Base-by-base conservation (phyloP, 202 grass and related monocot species). In the Digitaria exilis region DNA sequence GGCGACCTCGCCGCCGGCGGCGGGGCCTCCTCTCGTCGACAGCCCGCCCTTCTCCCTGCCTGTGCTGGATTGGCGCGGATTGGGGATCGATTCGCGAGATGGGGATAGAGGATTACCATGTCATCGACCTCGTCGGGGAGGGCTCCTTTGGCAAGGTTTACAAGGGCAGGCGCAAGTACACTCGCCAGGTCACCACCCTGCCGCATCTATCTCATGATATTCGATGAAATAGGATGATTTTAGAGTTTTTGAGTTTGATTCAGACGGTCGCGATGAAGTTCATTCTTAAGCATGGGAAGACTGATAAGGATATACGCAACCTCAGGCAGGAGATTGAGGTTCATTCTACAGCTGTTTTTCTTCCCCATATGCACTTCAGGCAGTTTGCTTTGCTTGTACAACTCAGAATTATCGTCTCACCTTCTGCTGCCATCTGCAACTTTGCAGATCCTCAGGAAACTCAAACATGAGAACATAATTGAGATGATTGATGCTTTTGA, bases 401-500 rank as follows among this genome's bases (percentile, higher is more conserved):
- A 11, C 43, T 14, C 43, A 45, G 43, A 45, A 45, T 2, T 45
- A 45, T 42, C 32, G 81, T 75, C 74, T 89, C 55, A 89, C 70
- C 56, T 32, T 73, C 81, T 66, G 31, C 22, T 52, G 9, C 16
- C n/a, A 1, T 73, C 2, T 7, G 15, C 4, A 16, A 65, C 71
- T 88, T 22, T 74, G 55, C 54, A 95, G 96, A 98, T 98, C 67
- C 87, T 96, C 54, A 90, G 96, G 86, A 98, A 94, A 70, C 85
- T 98, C 78, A 98, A 98, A 77, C 96, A 98, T 34, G 93, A 81
- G 60, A 98, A 98, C 79, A 96, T 98, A 74, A 98, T 98, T 48
- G 93, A 96, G 80, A 98, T 98, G 93, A 71, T 98, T 2, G 96
- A 96, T 92, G 82, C 96, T 22, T 98, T 98, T 56, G 96, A 98